Percentiles rank a stretch among this genome's conserved stretches.
Conservation (phyloP, 2,329 filamentous ascomycete genomes). For the Acrocalymma vagum region DNA sequence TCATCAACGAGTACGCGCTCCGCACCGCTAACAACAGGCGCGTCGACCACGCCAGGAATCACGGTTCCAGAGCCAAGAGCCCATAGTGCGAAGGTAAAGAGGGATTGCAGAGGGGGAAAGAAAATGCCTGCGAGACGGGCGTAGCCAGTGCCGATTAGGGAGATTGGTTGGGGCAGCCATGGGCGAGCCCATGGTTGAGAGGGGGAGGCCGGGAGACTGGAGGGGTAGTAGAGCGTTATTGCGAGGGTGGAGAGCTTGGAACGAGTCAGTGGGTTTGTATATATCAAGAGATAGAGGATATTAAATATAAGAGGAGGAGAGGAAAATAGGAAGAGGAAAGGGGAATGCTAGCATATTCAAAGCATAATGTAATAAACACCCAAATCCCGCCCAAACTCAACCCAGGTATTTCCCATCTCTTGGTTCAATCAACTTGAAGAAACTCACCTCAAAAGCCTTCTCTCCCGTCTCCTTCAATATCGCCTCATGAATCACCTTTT, state of each 20-base stretch:
- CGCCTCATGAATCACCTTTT: conserved; percentile 44
- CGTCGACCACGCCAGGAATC: conserved; percentile 55
- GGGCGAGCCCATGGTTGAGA: conserved; percentile 47
- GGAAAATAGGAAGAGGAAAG: neutral
- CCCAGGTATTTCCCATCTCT: conserved; percentile 4
- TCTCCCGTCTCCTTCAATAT: conserved; percentile 48
- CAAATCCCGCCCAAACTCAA: too few relatives aligned
- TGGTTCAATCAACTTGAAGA: neutral
- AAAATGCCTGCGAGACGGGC: conserved; percentile 51
- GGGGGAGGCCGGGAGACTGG: conserved; percentile 31
- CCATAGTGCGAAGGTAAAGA: conserved; percentile 54
- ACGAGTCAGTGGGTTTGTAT: neutral
- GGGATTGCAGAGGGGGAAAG: conserved; percentile 42
- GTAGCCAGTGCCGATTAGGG: conserved; percentile 53
- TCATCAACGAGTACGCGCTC: conserved; percentile 32
- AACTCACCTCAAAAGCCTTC: conserved; percentile 51
- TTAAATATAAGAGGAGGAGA: neutral
- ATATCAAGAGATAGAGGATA: neutral
- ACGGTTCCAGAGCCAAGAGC: conserved; percentile 50
- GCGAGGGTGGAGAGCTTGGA: conserved; percentile 51
- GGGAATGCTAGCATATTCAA: too few relatives aligned
- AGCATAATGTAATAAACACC: too few relatives aligned
- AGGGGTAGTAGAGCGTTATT: conserved; percentile 57
- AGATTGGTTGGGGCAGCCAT: conserved; percentile 56
- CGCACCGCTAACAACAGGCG: conserved; percentile 43